Conservation (phyloP, 1,284 basidiomycete species). For the Cronartium quercuum region DNA sequence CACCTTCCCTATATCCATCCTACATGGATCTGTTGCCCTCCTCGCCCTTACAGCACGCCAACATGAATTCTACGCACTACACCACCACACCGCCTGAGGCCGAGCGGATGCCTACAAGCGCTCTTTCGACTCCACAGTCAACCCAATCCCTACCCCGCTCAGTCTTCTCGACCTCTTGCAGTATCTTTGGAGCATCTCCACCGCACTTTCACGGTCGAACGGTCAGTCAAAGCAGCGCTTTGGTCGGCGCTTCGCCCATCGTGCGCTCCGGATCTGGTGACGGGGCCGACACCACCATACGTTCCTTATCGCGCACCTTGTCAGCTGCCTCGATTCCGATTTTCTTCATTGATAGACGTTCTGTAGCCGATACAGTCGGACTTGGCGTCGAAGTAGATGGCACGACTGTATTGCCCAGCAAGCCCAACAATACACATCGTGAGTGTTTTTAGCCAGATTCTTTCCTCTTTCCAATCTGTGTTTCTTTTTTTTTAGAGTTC, state of each 20-base stretch:
- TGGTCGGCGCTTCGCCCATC: neutral
- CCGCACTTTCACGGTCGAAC: neutral
- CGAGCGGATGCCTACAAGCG: neutral
- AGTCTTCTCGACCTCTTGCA: conserved; percentile 21
- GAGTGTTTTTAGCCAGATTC: too few relatives aligned
- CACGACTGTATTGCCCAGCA: neutral
- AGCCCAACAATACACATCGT: neutral
- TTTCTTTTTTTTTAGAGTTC: too few relatives aligned
- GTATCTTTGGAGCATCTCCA: neutral
- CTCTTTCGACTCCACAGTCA: conserved; percentile 1
- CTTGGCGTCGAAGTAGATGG: neutral
- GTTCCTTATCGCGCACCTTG: conserved; percentile 4
- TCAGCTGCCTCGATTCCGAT: conserved; percentile 31
- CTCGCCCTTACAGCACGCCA: neutral
- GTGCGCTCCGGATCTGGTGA: neutral
- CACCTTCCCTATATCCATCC: neutral
- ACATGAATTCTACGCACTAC: neutral
- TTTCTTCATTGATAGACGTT: conserved; percentile 17
- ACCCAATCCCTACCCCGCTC: conserved; percentile 25
- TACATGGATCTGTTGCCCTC: neutral
- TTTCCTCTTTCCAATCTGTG: too few relatives aligned
- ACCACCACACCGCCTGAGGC: neutral
- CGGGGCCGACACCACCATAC: conserved; percentile 1
- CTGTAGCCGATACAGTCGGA: neutral
- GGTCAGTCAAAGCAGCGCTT: neutral